Evolutionary conservation across 345 rosid species (phyloP).

Genomic region (Citrus trifoliata): DNA sequence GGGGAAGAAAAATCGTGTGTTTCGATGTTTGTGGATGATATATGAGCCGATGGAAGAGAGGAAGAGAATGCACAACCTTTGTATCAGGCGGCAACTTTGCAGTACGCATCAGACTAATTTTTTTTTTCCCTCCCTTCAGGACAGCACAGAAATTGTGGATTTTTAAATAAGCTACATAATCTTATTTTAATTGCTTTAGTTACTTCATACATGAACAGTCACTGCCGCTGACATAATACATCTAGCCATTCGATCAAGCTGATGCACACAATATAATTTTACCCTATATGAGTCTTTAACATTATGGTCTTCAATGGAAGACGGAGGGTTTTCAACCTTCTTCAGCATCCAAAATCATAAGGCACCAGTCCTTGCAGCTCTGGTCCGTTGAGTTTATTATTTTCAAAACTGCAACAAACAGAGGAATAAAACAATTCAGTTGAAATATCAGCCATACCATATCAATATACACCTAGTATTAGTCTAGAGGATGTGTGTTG

Average conservation of each 20-base stretch:
- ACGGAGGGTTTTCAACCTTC: not conserved
- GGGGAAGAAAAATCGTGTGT: not conserved
- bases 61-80: not conserved
- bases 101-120: too few relatives aligned
- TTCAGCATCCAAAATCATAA: conserved; percentile 74
- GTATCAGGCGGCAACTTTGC: too few relatives aligned
- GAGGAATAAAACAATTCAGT: not conserved
- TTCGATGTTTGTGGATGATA: not conserved
- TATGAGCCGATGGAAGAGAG: not conserved
- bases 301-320: not conserved
- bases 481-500: not conserved
- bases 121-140: not conserved
- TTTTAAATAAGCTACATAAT: too few relatives aligned
- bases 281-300: not conserved
- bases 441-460: not conserved
- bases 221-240: not conserved
- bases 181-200: not conserved
- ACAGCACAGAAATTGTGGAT: not conserved
- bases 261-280: too few relatives aligned
- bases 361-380: conserved; percentile 68
- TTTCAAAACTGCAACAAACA: conserved; percentile 37
- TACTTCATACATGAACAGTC: not conserved
- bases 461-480: not conserved
- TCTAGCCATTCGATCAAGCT: not conserved
- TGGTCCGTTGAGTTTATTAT: conserved; percentile 66